Evolutionary conservation across 164 flowering plant genomes (phyloP).

Genomic region (Pachysandra terminalis): DNA sequence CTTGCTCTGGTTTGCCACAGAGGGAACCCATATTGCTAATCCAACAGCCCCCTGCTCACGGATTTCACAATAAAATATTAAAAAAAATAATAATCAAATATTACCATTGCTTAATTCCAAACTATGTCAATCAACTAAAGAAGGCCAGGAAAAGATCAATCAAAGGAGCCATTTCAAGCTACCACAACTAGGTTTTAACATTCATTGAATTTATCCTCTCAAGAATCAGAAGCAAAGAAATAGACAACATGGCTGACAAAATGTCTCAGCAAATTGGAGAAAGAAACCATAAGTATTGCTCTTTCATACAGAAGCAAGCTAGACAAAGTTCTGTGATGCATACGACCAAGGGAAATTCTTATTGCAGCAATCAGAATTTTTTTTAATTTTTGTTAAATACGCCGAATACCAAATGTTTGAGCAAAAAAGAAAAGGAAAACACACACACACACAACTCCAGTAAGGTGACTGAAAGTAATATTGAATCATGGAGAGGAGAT

Average conservation of each 20-base stretch:
- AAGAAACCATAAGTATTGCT: too few species aligned
- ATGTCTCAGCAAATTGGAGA: too few species aligned
- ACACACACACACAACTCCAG: too few species aligned
- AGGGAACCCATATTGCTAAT: slow-evolving; percentile 98
- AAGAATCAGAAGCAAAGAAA: too few species aligned
- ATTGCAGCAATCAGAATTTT: background rate
- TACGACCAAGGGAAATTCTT: too few species aligned
- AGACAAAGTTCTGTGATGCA: background rate
- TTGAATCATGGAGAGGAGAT: too few species aligned
- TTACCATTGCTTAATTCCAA: background rate
- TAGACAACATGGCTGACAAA: too few species aligned
- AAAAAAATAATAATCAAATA: background rate
- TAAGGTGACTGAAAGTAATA: too few species aligned
- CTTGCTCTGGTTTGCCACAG: slow-evolving; percentile 73
- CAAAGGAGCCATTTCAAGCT: background rate
- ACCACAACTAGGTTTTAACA: background rate
- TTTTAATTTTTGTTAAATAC: too few species aligned
- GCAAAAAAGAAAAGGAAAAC: too few species aligned
- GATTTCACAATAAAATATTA: slow-evolving; percentile 14
- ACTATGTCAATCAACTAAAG: background rate
- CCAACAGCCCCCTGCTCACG: slow-evolving; percentile 92
- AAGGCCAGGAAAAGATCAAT: background rate
- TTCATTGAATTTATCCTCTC: too few species aligned
- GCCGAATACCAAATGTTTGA: too few species aligned
- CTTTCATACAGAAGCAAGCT: background rate